A percentile compares a stretch with the other conserved stretches of the same genome.
phyloP scores from a whole-genome alignment of 2,329 filamentous ascomycete species.

The Aspergillus sojae region DNA sequence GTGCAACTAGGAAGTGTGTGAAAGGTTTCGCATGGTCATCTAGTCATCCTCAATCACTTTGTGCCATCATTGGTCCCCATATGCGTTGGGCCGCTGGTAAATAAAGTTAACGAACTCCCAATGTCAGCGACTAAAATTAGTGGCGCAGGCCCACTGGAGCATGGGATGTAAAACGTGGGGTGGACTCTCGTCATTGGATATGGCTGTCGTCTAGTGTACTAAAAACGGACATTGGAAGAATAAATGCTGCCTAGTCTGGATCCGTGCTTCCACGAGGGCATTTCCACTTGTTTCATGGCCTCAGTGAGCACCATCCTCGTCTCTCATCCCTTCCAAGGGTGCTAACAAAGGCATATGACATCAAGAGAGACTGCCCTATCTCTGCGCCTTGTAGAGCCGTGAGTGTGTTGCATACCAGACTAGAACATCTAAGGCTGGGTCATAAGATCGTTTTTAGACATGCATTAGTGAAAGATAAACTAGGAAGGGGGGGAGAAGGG shows the following conservation, averaged over 20 bases:
- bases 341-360: neutral
- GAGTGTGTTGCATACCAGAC: neutral
- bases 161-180: constrained; percentile 1
- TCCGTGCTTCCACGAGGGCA: no score
- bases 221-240: no score
- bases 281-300: neutral
- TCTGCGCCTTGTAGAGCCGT: neutral
- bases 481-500: neutral
- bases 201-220: neutral
- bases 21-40: neutral
- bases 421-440: neutral
- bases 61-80: neutral
- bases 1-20: neutral
- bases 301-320: neutral
- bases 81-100: neutral
- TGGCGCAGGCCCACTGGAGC: neutral
- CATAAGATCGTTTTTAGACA: neutral
- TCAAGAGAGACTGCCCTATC: neutral
- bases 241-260: neutral
- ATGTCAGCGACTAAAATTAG: neutral
- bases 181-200: neutral
- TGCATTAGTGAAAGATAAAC: neutral
- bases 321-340: neutral
- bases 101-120: neutral
- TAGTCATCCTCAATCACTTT: neutral